Base-by-base conservation (phyloP, 177 flowering plant genomes). In the Tripterygium wilfordii region DNA sequence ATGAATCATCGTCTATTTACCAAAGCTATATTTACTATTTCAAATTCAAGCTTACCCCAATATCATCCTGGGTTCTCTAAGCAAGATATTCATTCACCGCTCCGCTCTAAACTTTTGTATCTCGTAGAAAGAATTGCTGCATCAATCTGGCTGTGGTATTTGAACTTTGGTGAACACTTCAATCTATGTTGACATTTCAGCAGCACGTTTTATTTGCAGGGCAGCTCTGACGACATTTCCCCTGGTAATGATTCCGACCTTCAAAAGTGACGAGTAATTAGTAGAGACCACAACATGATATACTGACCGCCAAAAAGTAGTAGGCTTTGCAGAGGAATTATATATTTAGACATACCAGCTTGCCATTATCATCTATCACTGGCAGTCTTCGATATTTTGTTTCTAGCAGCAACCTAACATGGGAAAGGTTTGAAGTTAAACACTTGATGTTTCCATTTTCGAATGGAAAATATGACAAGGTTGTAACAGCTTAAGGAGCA, bases 141-240 rank as follows among this genome's bases (percentile, higher is more conserved):
- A 49, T 41, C 21, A 47, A 26, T 0, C 47, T 33, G 15, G 18
- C 8, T 10, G 20, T 16, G 3, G 33, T 4, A 18, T 3, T n/a
- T 30, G 10, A 3, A 9, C 14, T 16, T 21, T 7, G 33, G 12
- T 8, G 3, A 4, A 3, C n/a, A n/a, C 29, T 12, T 41, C 39
- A 31, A 37, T 38, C 36, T 18, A 56, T 17, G 33, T 13, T 42
- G 9, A 38, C 19, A 37, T 50, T 41, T 67, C 64, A 23, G 10
- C 29, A 12, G 57, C 67, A 2, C 53, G 62, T 54, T 76, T 79
- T 30, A 74, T 74, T 45, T 66, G 64, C 36, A 79, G 69, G 0
- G 85, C 85, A 49, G 79, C 85, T 57, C 77, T 69, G 19, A 79
- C 81, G 14, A 79, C 66, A 42, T 65, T 58, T 51, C 79, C 85